These are phyloP conservation scores for Perkinsus olseni DNA, from an alignment of 169 alveolate genomes.

Conservation along the genomic window DNA sequence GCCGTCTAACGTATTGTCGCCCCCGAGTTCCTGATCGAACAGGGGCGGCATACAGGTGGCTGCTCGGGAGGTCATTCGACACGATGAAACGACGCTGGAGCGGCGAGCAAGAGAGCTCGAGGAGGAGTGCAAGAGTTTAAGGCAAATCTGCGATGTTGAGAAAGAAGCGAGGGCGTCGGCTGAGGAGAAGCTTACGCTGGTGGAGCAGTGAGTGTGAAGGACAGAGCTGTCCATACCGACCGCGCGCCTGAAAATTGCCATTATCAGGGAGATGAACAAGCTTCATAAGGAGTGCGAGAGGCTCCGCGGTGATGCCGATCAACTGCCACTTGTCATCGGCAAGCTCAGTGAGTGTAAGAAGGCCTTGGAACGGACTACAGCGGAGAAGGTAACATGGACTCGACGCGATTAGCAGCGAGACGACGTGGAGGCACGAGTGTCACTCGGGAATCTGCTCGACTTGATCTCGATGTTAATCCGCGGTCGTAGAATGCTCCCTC, in stretches of 20 bases:
- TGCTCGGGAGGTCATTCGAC: neutral
- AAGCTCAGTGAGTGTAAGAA: neutral
- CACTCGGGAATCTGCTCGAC: too few species aligned
- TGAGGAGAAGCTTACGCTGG: neutral
- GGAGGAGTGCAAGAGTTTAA: neutral
- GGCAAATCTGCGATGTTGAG: neutral
- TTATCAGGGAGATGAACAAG: neutral
- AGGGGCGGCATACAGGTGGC: neutral
- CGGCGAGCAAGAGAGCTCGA: neutral
- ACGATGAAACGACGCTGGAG: neutral
- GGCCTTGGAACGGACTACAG: neutral
- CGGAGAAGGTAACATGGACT: neutral
- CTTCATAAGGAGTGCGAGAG: neutral
- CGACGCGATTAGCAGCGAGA: too few species aligned
- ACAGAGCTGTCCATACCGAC: too few species aligned
- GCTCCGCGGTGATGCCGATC: neutral
- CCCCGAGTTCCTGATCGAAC: too few species aligned
- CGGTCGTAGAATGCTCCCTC: too few species aligned
- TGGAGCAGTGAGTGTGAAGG: neutral
- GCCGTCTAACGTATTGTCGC: too few species aligned
- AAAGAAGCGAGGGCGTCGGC: neutral
- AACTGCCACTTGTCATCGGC: neutral
- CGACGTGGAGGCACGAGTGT: too few species aligned
- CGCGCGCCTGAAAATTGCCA: neutral
- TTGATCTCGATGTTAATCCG: too few species aligned